These are phyloP conservation scores for Sedum album DNA, from an alignment of 164 flowering plant genomes.

Conservation along the genomic window DNA sequence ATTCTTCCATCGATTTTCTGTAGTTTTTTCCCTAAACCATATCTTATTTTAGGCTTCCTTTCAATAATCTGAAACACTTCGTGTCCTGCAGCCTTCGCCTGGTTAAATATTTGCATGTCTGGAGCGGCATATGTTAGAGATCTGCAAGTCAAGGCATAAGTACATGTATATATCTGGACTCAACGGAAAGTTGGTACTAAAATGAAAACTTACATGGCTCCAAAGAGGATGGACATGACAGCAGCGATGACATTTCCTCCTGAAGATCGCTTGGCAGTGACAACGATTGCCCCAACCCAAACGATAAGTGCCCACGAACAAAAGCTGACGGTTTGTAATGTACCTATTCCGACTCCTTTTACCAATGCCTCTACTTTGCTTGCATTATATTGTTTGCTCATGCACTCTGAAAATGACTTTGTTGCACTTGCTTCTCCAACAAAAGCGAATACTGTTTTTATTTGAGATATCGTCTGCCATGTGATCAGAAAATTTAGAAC, in stretches of 20 bases:
- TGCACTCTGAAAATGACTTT: constrained; percentile 37
- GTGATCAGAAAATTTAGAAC: not conserved
- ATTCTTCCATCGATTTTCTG: constrained; percentile 38
- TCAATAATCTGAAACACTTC: constrained; percentile 50
- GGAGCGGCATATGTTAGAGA: constrained; percentile 67
- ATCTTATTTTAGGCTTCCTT: constrained; percentile 33
- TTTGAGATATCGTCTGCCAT: constrained; percentile 51
- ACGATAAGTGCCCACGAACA: constrained; percentile 63
- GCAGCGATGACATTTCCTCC: constrained; percentile 62
- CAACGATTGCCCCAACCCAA: constrained; percentile 57
- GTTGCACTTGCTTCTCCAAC: constrained; percentile 50
- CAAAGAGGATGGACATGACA: constrained; percentile 70
- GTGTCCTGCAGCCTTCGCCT: constrained; percentile 58
- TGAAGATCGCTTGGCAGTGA: constrained; percentile 24
- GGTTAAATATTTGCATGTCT: constrained; percentile 54
- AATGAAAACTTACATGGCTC: constrained; percentile 48
- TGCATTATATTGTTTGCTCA: constrained; percentile 31
- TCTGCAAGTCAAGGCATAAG: constrained; percentile 26
- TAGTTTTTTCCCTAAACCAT: constrained; percentile 15
- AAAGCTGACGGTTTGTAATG: constrained; percentile 51
- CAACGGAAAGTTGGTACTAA: not conserved
- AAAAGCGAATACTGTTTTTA: constrained; percentile 63
- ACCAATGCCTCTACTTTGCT: constrained; percentile 52
- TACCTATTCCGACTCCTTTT: constrained; percentile 61
- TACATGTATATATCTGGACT: not conserved